These are phyloP conservation scores for Hymenoscyphus fraxineus DNA, from an alignment of 2,329 filamentous ascomycete genomes.

Conservation along the genomic window DNA sequence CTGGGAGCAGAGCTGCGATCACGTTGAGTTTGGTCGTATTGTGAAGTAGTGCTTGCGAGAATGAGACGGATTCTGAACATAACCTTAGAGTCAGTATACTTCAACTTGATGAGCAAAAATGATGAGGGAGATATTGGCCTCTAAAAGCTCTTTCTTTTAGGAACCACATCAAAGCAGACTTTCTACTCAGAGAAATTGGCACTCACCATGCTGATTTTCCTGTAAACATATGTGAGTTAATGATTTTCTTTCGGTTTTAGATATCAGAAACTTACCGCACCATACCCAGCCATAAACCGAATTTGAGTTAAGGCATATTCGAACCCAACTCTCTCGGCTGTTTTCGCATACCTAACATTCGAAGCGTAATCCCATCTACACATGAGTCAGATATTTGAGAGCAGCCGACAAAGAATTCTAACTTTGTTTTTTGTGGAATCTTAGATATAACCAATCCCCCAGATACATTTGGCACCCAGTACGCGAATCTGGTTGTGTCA, in stretches of 20 bases:
- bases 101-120: no score
- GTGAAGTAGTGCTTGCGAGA: conserved; percentile 47
- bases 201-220: conserved; percentile 41
- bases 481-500: conserved; percentile 40
- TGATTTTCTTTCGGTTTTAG: not conserved
- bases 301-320: conserved; percentile 51
- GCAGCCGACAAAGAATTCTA: not conserved
- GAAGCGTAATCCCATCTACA: conserved; percentile 44
- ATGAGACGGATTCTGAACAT: conserved; percentile 44
- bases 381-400: not conserved
- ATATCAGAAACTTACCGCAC: conserved; percentile 33
- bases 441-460: conserved; percentile 51
- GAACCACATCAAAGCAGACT: no score
- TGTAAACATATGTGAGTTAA: conserved; percentile 4
- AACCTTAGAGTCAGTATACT: no score
- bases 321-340: conserved; percentile 46
- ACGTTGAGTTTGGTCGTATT: conserved; percentile 46
- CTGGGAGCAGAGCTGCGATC: conserved; percentile 49
- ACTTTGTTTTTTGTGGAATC: conserved; percentile 44
- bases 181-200: no score
- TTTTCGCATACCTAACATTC: conserved; percentile 47
- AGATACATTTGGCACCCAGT: conserved; percentile 53
- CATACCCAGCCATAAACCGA: conserved; percentile 49
- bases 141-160: no score
- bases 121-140: no score